Evolutionary conservation across 345 rosid genomes (phyloP).

Genomic region (Punica granatum): DNA sequence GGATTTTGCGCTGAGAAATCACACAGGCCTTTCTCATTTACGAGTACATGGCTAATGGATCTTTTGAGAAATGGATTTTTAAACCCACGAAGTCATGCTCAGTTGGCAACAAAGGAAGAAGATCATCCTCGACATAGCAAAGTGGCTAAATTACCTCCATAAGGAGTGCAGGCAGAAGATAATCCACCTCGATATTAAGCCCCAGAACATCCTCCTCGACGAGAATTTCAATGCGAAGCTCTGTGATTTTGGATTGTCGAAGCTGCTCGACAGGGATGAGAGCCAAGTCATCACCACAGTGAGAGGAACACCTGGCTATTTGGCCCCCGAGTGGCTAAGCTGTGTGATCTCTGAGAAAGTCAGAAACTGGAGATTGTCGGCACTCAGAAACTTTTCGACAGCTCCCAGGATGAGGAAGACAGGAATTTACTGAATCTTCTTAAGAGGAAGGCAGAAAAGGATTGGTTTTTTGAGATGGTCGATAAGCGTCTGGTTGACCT

Average conservation of each 20-base stretch:
- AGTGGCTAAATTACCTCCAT: slow-evolving; percentile 29
- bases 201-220: too few relatives aligned
- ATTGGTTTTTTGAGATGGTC: slow-evolving; percentile 11
- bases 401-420: slow-evolving; percentile 13
- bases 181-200: too few relatives aligned
- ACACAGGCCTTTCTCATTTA: slow-evolving; percentile 24
- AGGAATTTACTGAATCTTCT: slow-evolving; percentile 17
- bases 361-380: slow-evolving; percentile 23
- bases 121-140: slow-evolving; percentile 28
- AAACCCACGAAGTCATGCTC: slow-evolving; percentile 8
- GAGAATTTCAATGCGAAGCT: slow-evolving; percentile 14
- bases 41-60: slow-evolving; percentile 29
- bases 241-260: slow-evolving; percentile 16
- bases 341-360: slow-evolving; percentile 16
- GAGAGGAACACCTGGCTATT: slow-evolving; percentile 16
- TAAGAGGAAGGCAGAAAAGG: too few relatives aligned
- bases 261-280: slow-evolving; percentile 11
- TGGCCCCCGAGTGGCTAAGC: slow-evolving; percentile 19
- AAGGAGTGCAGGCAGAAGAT: too few relatives aligned
- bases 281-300: slow-evolving; percentile 12
- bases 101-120: slow-evolving; percentile 23
- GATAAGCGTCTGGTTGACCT: slow-evolving; percentile 17
- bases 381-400: slow-evolving; percentile 16
- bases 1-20: slow-evolving; percentile 27
- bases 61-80: slow-evolving; percentile 24